Conservation (phyloP, 371 early-diverging fungal species). For the Mucor ambiguus region DNA sequence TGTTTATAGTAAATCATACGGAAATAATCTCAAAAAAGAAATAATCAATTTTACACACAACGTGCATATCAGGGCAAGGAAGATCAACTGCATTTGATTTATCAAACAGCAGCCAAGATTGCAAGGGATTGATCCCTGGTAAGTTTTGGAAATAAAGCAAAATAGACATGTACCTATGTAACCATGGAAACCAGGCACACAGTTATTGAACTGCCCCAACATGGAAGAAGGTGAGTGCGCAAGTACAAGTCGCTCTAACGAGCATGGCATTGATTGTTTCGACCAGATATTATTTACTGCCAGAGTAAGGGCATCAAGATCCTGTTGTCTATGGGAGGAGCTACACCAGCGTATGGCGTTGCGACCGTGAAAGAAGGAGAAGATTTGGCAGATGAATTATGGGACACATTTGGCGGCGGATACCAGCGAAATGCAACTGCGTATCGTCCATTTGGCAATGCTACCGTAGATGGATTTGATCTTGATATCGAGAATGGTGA, state of each 20-base stretch:
- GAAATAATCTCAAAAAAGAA: conserved; percentile 10
- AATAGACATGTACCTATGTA: conserved; percentile 11
- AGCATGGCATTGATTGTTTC: neutral
- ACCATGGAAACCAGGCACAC: conserved; percentile 41
- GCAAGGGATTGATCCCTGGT: conserved; percentile 25
- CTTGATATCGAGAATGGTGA: conserved; percentile 72
- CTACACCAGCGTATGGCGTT: conserved; percentile 62
- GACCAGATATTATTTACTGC: conserved; percentile 56
- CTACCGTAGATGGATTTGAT: conserved; percentile 70
- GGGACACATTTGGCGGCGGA: conserved; percentile 66
- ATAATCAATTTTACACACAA: neutral
- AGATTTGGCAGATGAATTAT: conserved; percentile 59
- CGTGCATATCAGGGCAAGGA: conserved; percentile 16
- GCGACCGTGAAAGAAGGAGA: conserved; percentile 44
- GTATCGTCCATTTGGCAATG: conserved; percentile 67
- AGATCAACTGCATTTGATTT: conserved; percentile 27
- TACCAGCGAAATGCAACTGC: conserved; percentile 10
- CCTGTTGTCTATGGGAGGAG: conserved; percentile 65
- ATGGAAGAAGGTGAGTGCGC: conserved; percentile 45
- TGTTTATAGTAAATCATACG: conserved; percentile 8
- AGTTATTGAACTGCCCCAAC: conserved; percentile 61
- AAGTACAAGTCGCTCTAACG: too few relatives aligned
- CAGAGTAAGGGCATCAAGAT: conserved; percentile 55
- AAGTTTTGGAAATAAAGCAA: conserved; percentile 49
- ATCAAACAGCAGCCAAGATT: conserved; percentile 25